Evolutionary conservation across 441 rosid genomes (phyloP).

Genomic region (Croton setiger): DNA sequence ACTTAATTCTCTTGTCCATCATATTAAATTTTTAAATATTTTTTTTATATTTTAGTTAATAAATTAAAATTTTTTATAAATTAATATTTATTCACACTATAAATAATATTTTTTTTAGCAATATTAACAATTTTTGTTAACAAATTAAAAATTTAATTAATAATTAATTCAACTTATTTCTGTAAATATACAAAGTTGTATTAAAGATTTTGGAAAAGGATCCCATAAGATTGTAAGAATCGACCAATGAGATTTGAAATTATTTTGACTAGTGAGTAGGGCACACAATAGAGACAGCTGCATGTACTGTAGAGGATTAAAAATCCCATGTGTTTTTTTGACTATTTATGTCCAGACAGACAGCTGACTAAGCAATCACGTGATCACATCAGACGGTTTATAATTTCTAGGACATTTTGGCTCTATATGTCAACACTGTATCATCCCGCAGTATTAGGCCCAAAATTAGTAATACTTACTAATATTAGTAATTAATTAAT

Average conservation of each 20-base stretch:
- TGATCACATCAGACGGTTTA: slow-evolving; percentile 30
- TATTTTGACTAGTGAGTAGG: no score
- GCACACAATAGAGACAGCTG: not conserved
- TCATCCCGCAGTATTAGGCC: not conserved
- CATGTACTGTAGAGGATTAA: not conserved
- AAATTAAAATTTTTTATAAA: no score
- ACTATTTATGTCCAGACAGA: slow-evolving; percentile 17
- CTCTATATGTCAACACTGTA: not conserved
- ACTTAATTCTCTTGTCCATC: not conserved
- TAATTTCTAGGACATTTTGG: slow-evolving; percentile 22
- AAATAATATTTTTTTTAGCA: no score
- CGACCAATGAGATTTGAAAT: slow-evolving; percentile 1
- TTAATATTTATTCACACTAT: no score
- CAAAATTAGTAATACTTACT: no score
- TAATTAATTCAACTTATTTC: no score
- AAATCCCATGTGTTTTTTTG: not conserved
- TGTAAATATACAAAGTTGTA: no score
- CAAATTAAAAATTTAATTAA: no score
- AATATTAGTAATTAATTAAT: no score
- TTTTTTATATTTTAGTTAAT: no score
- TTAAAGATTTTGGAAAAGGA: not conserved
- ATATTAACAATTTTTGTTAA: no score
- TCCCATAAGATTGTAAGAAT: not conserved
- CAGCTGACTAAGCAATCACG: slow-evolving; percentile 37
- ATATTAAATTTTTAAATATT: no score